A percentile compares a stretch with the other conserved stretches of the same genome.
Conservation (phyloP, 176 grass and related monocot genomes). For the Oryza meridionalis region DNA sequence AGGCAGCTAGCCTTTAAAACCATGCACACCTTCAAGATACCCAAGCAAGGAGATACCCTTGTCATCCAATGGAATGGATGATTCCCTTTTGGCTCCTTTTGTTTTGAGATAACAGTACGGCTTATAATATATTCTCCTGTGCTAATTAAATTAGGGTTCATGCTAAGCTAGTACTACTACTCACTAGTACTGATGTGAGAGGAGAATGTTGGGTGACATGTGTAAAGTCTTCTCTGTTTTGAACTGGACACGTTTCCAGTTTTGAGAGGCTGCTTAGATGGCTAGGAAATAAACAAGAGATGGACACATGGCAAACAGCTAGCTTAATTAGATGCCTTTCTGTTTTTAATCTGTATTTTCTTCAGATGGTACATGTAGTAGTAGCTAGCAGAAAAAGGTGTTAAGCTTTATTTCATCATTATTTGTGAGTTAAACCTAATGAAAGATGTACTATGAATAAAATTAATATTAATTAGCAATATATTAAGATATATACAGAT, state of each 20-base stretch:
- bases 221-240: slow-evolving; percentile 32
- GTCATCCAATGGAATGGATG: slow-evolving; percentile 48
- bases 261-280: slow-evolving; percentile 35
- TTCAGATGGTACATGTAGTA: neutral
- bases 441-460: neutral
- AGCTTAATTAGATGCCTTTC: neutral
- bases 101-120: slow-evolving; percentile 49
- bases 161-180: slow-evolving; percentile 13
- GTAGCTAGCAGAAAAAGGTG: slow-evolving; percentile 21
- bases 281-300: slow-evolving; percentile 26
- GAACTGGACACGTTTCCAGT: slow-evolving; percentile 67
- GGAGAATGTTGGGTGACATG: slow-evolving; percentile 39
- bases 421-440: slow-evolving; percentile 27
- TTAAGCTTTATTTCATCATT: slow-evolving; percentile 12
- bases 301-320: slow-evolving; percentile 30
- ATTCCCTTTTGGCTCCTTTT: slow-evolving; percentile 55
- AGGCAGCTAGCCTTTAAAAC: slow-evolving; percentile 38
- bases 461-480: slow-evolving; percentile 9
- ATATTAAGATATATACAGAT: slow-evolving; percentile 20
- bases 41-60: slow-evolving; percentile 44
- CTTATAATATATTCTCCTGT: slow-evolving; percentile 25
- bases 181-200: slow-evolving; percentile 39
- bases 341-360: neutral
- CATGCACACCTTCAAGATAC: slow-evolving; percentile 36
- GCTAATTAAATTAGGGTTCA: slow-evolving; percentile 39